phyloP scores from a whole-genome alignment of 2,329 filamentous ascomycete genomes.

The Apiospora koreana region DNA sequence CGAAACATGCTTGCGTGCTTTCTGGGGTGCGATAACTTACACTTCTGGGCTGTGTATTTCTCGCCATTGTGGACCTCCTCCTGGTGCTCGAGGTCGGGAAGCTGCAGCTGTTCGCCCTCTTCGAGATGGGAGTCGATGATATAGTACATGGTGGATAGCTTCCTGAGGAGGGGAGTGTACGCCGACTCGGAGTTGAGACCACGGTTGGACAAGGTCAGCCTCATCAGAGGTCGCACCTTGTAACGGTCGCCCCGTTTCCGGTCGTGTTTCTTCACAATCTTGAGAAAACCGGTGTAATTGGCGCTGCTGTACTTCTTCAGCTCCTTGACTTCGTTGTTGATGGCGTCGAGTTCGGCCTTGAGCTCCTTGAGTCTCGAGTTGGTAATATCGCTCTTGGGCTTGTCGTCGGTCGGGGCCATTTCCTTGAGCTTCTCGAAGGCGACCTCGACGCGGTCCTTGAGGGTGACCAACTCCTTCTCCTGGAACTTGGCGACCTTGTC shows the following conservation, averaged over 20 bases:
- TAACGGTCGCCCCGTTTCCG: constrained; percentile 85
- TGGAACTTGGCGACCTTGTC: constrained; percentile 95
- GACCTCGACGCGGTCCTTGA: constrained; percentile 56
- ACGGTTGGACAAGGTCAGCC: constrained; percentile 82
- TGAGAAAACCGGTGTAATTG: constrained; percentile 97
- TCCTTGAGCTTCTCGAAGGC: constrained; percentile 75
- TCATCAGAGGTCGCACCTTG: constrained; percentile 86
- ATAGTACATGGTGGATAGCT: constrained; percentile 93
- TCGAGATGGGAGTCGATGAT: constrained; percentile 86
- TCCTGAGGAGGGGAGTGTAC: constrained; percentile 86
- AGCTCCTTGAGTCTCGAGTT: constrained; percentile 66
- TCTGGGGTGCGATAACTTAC: constrained; percentile 46
- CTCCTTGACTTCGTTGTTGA: constrained; percentile 89
- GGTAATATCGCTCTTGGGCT: constrained; percentile 50
- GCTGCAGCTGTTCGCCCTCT: constrained; percentile 45
- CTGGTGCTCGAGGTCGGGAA: constrained; percentile 51
- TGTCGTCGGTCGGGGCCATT: constrained; percentile 68
- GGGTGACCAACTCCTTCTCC: constrained; percentile 66
- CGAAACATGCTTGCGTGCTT: not conserved
- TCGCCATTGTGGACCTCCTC: constrained; percentile 65
- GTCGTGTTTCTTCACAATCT: constrained; percentile 99
- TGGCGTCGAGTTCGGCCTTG: constrained; percentile 77
- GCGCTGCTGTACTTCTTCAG: constrained; percentile 93
- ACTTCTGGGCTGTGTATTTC: constrained; percentile 84
- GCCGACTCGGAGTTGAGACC: constrained; percentile 92